Conservation (phyloP, 495 filamentous ascomycete genomes). For the Tuber indicum region DNA sequence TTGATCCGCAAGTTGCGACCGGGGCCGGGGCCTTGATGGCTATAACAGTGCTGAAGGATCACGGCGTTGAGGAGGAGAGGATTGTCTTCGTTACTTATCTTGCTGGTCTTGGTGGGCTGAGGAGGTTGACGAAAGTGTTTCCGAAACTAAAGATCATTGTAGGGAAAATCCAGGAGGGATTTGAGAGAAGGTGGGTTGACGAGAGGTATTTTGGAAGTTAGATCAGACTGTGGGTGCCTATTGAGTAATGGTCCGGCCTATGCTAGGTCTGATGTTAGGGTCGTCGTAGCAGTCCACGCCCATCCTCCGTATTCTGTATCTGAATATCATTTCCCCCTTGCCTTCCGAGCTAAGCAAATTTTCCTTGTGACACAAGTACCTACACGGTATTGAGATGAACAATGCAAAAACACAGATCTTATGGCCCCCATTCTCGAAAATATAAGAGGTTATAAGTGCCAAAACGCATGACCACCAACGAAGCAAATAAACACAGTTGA, state of each 20-base stretch:
- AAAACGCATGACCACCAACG: neutral
- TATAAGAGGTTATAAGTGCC: neutral
- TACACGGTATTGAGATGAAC: neutral
- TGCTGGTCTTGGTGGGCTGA: slow-evolving; percentile 72
- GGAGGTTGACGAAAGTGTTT: slow-evolving; percentile 76
- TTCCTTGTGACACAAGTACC: neutral
- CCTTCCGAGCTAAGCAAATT: neutral
- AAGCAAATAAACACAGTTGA: neutral
- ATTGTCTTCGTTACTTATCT: slow-evolving; percentile 87
- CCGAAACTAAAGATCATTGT: slow-evolving; percentile 78
- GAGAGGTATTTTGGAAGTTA: slow-evolving; percentile 42
- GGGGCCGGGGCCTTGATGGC: slow-evolving; percentile 95
- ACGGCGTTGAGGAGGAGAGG: slow-evolving; percentile 76
- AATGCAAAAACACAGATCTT: neutral
- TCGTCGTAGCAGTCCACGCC: neutral
- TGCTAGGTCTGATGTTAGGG: neutral
- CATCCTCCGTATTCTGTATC: neutral
- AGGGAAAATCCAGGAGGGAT: slow-evolving; percentile 66
- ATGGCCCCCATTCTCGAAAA: neutral
- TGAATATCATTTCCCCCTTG: neutral
- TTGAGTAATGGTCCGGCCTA: neutral
- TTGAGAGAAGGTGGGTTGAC: slow-evolving; percentile 76
- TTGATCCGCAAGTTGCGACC: slow-evolving; percentile 90
- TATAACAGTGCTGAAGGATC: slow-evolving; percentile 84
- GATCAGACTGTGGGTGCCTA: neutral